A percentile compares a stretch with the other conserved stretches of the same genome.
These are phyloP conservation scores for Starmerella apicola DNA, from an alignment of 805 yeast genomes.

Conservation along the genomic window DNA sequence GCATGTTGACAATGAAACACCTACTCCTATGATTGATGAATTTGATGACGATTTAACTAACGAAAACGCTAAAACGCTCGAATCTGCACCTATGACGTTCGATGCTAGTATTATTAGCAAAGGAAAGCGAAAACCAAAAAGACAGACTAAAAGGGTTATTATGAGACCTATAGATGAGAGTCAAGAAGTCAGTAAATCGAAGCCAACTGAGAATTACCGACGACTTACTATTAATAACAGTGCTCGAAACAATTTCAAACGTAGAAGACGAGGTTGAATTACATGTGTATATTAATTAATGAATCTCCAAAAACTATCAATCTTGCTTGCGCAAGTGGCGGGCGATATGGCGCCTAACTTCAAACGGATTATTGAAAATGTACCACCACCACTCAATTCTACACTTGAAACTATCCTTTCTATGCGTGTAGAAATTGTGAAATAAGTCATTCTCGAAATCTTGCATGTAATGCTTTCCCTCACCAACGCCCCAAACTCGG, in stretches of 20 bases:
- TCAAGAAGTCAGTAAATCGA: slow-evolving; percentile 5
- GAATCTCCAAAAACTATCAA: too few species aligned
- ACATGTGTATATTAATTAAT: too few species aligned
- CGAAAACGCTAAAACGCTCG: too few species aligned
- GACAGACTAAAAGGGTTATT: slow-evolving; percentile 15
- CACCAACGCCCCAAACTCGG: slow-evolving; percentile 23
- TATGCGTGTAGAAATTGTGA: slow-evolving; percentile 1
- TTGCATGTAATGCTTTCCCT: slow-evolving; percentile 20
- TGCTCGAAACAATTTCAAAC: slow-evolving; percentile 1
- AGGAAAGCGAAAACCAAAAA: slow-evolving; percentile 12
- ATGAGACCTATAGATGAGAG: slow-evolving; percentile 15
- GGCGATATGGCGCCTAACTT: slow-evolving; percentile 1
- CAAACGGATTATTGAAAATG: neutral
- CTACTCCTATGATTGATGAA: too few species aligned
- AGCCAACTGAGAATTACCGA: slow-evolving; percentile 15
- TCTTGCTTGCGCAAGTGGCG: neutral
- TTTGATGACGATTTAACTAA: too few species aligned
- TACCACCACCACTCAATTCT: slow-evolving; percentile 5
- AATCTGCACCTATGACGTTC: too few species aligned
- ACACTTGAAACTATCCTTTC: neutral
- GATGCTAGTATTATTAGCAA: too few species aligned
- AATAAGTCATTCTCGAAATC: slow-evolving; percentile 15
- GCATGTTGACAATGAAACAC: too few species aligned
- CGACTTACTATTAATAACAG: slow-evolving; percentile 15
- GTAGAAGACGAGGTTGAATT: neutral